phyloP scores from a whole-genome alignment of 1,284 basidiomycete genomes.

The Gomphus bonarii region DNA sequence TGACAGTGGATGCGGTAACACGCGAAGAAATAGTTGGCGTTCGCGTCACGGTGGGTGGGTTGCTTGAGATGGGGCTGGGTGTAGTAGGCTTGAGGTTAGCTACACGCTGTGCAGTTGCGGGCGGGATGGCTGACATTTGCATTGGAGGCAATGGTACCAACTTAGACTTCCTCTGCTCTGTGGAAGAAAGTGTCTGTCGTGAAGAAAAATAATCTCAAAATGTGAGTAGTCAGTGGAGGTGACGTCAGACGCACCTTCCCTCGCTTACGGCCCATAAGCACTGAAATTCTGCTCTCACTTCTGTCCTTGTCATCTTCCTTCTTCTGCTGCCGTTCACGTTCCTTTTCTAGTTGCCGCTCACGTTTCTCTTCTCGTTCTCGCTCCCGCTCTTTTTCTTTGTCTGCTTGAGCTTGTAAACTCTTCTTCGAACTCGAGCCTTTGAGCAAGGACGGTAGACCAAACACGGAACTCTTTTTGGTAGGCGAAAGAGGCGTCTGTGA shows the following conservation, averaged over 20 bases:
- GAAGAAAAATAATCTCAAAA: constrained; percentile 1
- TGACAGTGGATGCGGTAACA: constrained; percentile 62
- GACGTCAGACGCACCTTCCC: constrained; percentile 64
- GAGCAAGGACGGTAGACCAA: constrained; percentile 71
- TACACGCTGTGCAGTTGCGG: constrained; percentile 68
- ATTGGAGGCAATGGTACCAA: constrained; percentile 68
- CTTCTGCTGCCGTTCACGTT: constrained; percentile 30
- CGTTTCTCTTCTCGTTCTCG: constrained; percentile 26
- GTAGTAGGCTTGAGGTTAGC: constrained; percentile 57
- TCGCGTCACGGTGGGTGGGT: constrained; percentile 30
- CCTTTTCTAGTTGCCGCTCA: constrained; percentile 27
- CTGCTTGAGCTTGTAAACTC: constrained; percentile 46
- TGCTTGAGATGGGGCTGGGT: constrained; percentile 34
- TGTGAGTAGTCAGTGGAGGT: constrained; percentile 13
- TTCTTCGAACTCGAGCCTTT: constrained; percentile 75
- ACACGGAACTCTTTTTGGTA: constrained; percentile 67
- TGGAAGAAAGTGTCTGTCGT: constrained; percentile 72
- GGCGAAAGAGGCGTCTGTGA: constrained; percentile 42
- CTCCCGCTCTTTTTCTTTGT: constrained; percentile 25
- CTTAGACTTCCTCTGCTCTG: constrained; percentile 58
- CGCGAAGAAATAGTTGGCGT: constrained; percentile 44
- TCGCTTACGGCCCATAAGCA: constrained; percentile 79
- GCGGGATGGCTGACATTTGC: constrained; percentile 76
- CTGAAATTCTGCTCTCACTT: constrained; percentile 77
- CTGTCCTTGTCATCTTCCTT: constrained; percentile 76